Base-by-base conservation (phyloP, 768 basidiomycete genomes). In the Podaxis sp. region DNA sequence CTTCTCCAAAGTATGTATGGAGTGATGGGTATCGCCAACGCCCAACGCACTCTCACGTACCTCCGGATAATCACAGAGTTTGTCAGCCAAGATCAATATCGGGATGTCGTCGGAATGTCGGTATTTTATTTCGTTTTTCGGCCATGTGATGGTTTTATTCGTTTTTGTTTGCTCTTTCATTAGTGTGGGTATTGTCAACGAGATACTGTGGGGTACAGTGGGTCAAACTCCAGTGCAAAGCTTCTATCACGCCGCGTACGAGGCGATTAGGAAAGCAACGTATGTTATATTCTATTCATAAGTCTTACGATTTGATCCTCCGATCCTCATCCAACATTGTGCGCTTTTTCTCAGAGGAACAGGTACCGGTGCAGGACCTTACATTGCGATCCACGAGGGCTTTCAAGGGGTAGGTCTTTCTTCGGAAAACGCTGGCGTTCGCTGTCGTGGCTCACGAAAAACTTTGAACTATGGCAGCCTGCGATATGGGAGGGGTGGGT, bases 21-120 rank as follows among this genome's bases (percentile, higher is more conserved):
- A 60, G 86, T 90, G 57, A 96, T 96, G 95, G 94, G 94, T 48
- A 78, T 91, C 42, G 90, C 92, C 52, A 96, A 97, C 67, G 93
- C 91, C 9, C 90, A 96, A 68, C 85, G 95, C 33, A 84, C 90
- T 17, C 80, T 96, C 61, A 87, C 90, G 67, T 89, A 92, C 71
- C 87, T 95, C 69, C 85, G 92, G 33, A 87, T 89, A 65, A 71
- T 93, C 63, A 85, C 87, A 60, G 92, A 93, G 75, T 96, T 96
- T 78, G 89, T 96, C 73, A 86, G 84, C 57, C 92, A 93, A 72
- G 85, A 87, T 4, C 80, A 92, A 69, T 93, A 93, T 73, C 78
- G 77, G 62, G 84, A 90, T 69, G 88, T 95, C 53, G 85, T 94
- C 49, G 79, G 82, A 63, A 83, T 94, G 75, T 88, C 66, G 65